These are phyloP conservation scores for Rhynchosporium agropyri DNA, from an alignment of 2,329 filamentous ascomycete genomes.

Conservation along the genomic window DNA sequence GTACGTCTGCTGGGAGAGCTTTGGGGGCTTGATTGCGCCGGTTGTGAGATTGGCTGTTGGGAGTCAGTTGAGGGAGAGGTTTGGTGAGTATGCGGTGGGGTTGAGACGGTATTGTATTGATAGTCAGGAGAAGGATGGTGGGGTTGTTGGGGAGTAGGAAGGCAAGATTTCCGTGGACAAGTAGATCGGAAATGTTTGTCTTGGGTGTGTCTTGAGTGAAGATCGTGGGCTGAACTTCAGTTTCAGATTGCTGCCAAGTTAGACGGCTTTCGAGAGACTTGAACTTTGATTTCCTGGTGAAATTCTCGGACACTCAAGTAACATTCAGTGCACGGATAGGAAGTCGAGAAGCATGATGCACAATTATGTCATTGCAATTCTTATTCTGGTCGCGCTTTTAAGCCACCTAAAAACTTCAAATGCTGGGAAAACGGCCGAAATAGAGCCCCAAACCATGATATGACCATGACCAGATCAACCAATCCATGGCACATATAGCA, in stretches of 20 bases:
- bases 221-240: too few species aligned
- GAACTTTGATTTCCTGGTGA: too few species aligned
- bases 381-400: not conserved
- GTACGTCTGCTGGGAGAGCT: constrained; percentile 52
- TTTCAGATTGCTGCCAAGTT: too few species aligned
- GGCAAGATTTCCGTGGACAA: too few species aligned
- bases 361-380: not conserved
- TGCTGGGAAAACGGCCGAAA: not conserved
- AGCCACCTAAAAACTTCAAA: not conserved
- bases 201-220: too few species aligned
- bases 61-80: constrained; percentile 42
- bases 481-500: constrained; percentile 10
- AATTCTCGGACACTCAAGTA: too few species aligned
- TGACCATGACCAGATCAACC: constrained; percentile 11
- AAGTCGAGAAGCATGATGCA: not conserved
- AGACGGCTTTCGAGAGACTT: too few species aligned
- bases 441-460: constrained; percentile 12
- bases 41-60: constrained; percentile 44
- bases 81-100: constrained; percentile 46
- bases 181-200: too few species aligned
- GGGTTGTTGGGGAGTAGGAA: not conserved
- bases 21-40: constrained; percentile 46
- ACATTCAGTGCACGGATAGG: not conserved
- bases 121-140: not conserved
- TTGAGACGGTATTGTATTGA: constrained; percentile 43